Evolutionary conservation across 2,329 filamentous ascomycete genomes (phyloP).

Genomic region (Talaromyces verruculosus): DNA sequence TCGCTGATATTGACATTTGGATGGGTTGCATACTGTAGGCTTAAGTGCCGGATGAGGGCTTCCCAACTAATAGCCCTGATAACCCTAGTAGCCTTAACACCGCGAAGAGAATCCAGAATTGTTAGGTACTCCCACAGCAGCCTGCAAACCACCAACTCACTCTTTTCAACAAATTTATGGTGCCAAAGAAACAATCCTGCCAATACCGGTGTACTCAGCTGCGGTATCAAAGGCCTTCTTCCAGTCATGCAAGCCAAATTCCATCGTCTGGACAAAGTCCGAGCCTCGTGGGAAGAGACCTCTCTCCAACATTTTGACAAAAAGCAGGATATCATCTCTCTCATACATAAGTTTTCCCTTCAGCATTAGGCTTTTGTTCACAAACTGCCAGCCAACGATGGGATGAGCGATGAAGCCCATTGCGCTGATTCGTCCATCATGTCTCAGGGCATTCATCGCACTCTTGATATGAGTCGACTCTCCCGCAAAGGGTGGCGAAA

Average conservation of each 20-base stretch:
- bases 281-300: constrained; percentile 9
- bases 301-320: constrained; percentile 16
- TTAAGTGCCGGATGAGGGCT: not conserved
- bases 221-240: constrained; percentile 13
- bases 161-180: not conserved
- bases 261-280: constrained; percentile 7
- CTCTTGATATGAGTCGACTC: constrained; percentile 17
- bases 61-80: not conserved
- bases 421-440: constrained; percentile 3
- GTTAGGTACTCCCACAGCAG: not conserved
- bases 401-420: constrained; percentile 9
- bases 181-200: constrained; percentile 8
- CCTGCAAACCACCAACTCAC: not conserved
- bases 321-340: constrained; percentile 12
- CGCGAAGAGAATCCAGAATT: not conserved
- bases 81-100: not conserved
- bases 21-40: not conserved
- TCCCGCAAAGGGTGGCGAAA: constrained; percentile 5
- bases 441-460: constrained; percentile 8
- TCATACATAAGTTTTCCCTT: constrained; percentile 19
- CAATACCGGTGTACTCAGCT: constrained; percentile 11
- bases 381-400: constrained; percentile 3
- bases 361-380: not conserved
- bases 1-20: not conserved
- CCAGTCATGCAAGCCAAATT: constrained; percentile 16